Conservation (phyloP, 2,329 filamentous ascomycete species). For the Colletotrichum tofieldiae region DNA sequence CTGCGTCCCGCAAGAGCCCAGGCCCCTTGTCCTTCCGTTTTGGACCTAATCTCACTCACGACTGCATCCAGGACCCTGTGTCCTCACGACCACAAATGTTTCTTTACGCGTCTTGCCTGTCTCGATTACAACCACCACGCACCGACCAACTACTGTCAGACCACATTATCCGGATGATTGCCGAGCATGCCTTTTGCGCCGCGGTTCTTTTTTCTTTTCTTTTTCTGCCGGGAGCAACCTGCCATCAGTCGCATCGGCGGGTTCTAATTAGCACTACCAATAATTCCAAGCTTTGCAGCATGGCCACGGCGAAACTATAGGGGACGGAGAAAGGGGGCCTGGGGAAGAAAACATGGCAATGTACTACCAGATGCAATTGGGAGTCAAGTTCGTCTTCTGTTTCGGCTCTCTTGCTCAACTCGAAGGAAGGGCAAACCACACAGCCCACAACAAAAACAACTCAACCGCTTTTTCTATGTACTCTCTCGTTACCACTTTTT, state of each 20-base stretch:
- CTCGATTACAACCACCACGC: conserved; percentile 18
- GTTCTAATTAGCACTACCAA: conserved; percentile 8
- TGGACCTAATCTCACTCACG: conserved; percentile 36
- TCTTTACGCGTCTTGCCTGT: conserved; percentile 20
- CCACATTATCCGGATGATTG: background rate
- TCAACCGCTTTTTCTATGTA: background rate
- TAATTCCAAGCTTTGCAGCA: conserved; percentile 1
- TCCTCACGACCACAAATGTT: conserved; percentile 37
- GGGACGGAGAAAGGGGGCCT: background rate
- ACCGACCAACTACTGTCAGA: conserved; percentile 7
- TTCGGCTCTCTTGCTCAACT: background rate
- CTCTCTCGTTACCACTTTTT: background rate
- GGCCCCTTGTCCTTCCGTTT: conserved; percentile 36
- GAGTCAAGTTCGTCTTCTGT: background rate
- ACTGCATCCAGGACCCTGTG: conserved; percentile 39
- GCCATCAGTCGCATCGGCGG: conserved; percentile 10
- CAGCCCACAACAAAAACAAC: conserved; percentile 3
- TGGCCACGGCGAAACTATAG: conserved; percentile 22
- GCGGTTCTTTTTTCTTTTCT: conserved; percentile 3
- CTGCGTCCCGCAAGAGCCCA: conserved; percentile 18
- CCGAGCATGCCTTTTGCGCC: conserved; percentile 12
- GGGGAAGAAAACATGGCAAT: conserved; percentile 4
- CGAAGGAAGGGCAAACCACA: background rate
- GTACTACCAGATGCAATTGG: conserved; percentile 10
- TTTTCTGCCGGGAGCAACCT: conserved; percentile 26